Conservation (phyloP, 2,329 filamentous ascomycete genomes). For the Lojkania enalia region DNA sequence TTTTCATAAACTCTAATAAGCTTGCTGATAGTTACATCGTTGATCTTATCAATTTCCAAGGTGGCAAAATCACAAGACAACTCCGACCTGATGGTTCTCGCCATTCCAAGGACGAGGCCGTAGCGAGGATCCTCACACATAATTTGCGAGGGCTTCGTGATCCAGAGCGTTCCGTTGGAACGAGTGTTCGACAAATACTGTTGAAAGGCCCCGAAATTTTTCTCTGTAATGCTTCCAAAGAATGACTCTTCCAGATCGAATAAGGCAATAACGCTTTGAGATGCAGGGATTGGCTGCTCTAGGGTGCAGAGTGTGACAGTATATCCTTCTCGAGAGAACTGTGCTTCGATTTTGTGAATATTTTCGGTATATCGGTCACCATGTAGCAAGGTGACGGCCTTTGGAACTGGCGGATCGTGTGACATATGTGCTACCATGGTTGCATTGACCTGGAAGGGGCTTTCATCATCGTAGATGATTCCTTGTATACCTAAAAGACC, state of each 20-base stretch:
- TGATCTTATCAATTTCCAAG: slow-evolving; percentile 16
- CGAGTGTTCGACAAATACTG: slow-evolving; percentile 5
- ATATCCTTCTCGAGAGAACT: background rate
- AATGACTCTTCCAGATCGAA: slow-evolving; percentile 28
- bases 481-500: background rate
- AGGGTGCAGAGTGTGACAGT: background rate
- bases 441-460: too few relatives aligned
- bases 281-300: background rate
- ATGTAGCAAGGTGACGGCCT: background rate
- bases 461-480: too few relatives aligned
- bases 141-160: slow-evolving; percentile 26
- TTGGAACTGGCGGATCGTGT: background rate
- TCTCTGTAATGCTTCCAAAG: slow-evolving; percentile 26
- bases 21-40: background rate
- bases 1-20: slow-evolving; percentile 9
- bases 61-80: slow-evolving; percentile 30
- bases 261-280: slow-evolving; percentile 24
- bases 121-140: slow-evolving; percentile 32
- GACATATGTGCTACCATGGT: background rate
- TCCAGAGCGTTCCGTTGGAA: slow-evolving; percentile 41
- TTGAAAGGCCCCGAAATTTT: slow-evolving; percentile 15
- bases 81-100: slow-evolving; percentile 35
- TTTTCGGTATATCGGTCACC: background rate
- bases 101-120: slow-evolving; percentile 29
- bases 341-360: background rate